Evolutionary conservation across 2,329 filamentous ascomycete species (phyloP).

Genomic region (Davidsoniella neocaledoniae): DNA sequence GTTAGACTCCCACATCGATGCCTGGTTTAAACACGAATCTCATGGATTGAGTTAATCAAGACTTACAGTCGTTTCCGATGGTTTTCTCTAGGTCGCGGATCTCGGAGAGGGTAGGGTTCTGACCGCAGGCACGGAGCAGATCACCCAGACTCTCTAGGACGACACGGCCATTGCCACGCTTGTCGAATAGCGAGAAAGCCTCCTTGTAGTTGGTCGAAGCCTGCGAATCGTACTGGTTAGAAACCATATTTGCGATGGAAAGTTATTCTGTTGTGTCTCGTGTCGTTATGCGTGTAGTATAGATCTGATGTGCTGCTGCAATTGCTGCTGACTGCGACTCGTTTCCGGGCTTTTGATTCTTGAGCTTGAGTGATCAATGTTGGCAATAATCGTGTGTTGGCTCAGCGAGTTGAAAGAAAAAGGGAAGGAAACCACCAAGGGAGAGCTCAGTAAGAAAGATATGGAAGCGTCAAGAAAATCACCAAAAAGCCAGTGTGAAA

Average conservation of each 20-base stretch:
- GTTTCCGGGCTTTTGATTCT: background rate
- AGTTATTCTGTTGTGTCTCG: background rate
- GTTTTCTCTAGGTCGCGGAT: conserved; percentile 84
- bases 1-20: background rate
- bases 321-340: background rate
- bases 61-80: conserved; percentile 81
- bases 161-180: conserved; percentile 92
- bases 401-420: no score
- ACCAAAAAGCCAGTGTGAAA: no score
- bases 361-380: no score
- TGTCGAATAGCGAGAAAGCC: conserved; percentile 98
- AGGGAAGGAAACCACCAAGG: no score
- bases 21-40: no score
- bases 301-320: background rate
- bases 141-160: conserved; percentile 75
- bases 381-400: no score
- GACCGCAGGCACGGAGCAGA: conserved; percentile 85
- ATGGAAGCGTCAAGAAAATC: no score
- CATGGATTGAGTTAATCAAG: background rate
- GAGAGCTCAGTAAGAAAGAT: no score
- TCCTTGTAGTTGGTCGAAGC: conserved; percentile 98
- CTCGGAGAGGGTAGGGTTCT: conserved; percentile 91
- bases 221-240: conserved; percentile 40
- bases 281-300: no score
- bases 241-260: conserved; percentile 15